These are phyloP conservation scores for Aphanomyces euteiches DNA, from an alignment of 352 stramenopile genomes.

Conservation along the genomic window DNA sequence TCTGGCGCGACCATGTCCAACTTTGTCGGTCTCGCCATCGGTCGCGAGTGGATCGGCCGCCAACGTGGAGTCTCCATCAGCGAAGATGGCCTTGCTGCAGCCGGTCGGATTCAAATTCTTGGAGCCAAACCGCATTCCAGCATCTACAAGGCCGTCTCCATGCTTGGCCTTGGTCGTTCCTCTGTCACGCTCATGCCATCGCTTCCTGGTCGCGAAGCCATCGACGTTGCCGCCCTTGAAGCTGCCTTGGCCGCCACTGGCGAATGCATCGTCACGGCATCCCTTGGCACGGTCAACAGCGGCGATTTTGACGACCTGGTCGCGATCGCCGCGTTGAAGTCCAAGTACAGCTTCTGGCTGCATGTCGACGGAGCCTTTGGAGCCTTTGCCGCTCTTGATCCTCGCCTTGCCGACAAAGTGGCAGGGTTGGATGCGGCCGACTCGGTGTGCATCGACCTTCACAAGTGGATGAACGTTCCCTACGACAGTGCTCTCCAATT, in stretches of 20 bases:
- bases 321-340: neutral
- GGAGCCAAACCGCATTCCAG: constrained; percentile 5
- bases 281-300: constrained; percentile 17
- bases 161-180: constrained; percentile 16
- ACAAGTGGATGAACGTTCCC: constrained; percentile 74
- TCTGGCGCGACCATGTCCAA: constrained; percentile 25
- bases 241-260: neutral
- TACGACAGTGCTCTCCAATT: constrained; percentile 68
- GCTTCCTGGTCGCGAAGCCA: constrained; percentile 11
- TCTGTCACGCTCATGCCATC: neutral
- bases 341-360: constrained; percentile 41
- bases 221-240: constrained; percentile 18
- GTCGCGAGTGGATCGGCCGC: constrained; percentile 13
- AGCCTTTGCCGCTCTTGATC: constrained; percentile 46
- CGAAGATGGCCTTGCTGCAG: neutral
- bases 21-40: constrained; percentile 19
- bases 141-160: constrained; percentile 20
- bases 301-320: constrained; percentile 22
- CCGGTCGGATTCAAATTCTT: constrained; percentile 6
- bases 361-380: constrained; percentile 65
- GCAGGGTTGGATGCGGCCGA: constrained; percentile 55
- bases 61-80: constrained; percentile 5
- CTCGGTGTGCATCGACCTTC: constrained; percentile 66
- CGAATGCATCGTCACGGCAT: constrained; percentile 13
- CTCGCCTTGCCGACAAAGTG: constrained; percentile 49